These are phyloP conservation scores for Kwoniella dejecticola DNA, from an alignment of 768 basidiomycete species.

Conservation along the genomic window DNA sequence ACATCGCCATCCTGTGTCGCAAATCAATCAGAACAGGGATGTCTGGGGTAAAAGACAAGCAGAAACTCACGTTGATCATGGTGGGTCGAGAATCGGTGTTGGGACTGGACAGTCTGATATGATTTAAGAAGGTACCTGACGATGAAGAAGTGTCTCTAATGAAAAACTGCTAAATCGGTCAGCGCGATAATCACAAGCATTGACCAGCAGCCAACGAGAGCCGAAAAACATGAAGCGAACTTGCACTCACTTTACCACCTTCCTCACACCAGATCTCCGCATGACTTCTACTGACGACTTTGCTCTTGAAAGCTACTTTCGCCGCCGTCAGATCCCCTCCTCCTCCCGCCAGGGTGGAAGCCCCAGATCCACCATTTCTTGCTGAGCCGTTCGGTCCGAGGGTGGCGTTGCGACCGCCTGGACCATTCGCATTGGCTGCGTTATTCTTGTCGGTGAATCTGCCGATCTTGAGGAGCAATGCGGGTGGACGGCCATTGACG, in stretches of 20 bases:
- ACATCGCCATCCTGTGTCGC: slow-evolving; percentile 74
- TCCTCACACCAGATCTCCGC: slow-evolving; percentile 84
- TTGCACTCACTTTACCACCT: slow-evolving; percentile 56
- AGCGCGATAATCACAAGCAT: too few relatives aligned
- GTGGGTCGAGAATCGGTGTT: slow-evolving; percentile 76
- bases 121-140: slow-evolving; percentile 93
- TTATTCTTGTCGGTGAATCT: slow-evolving; percentile 80
- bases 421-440: neutral
- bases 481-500: slow-evolving; percentile 38
- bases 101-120: slow-evolving; percentile 81
- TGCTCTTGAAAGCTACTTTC: slow-evolving; percentile 91
- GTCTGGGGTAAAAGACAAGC: neutral
- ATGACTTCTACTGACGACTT: slow-evolving; percentile 91
- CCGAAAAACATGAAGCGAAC: too few relatives aligned
- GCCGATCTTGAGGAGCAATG: slow-evolving; percentile 71
- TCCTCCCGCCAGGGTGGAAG: slow-evolving; percentile 46
- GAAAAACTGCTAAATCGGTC: slow-evolving; percentile 63
- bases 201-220: too few relatives aligned
- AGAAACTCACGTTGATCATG: slow-evolving; percentile 65
- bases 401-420: slow-evolving; percentile 38
- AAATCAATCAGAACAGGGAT: neutral
- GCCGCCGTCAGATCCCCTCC: slow-evolving; percentile 62
- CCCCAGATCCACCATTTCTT: slow-evolving; percentile 17
- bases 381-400: slow-evolving; percentile 58
- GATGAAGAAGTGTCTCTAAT: slow-evolving; percentile 87